Evolutionary conservation across 495 filamentous ascomycete genomes (phyloP).

Genomic region (Penicillium taxi): DNA sequence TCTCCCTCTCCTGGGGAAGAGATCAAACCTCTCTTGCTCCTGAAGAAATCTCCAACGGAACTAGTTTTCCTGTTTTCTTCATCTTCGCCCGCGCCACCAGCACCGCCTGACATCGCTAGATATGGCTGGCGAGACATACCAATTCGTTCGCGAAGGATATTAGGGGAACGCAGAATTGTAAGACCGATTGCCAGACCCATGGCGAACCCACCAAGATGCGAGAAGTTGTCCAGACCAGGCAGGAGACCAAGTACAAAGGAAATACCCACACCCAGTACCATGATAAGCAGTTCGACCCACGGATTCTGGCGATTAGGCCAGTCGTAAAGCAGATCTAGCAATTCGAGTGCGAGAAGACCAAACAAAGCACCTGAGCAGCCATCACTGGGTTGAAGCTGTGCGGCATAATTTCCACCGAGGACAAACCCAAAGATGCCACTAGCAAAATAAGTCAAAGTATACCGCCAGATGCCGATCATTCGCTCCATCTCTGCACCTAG

Average conservation of each 20-base stretch:
- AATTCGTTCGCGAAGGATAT: slow-evolving; percentile 66
- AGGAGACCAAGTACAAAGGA: slow-evolving; percentile 89
- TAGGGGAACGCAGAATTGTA: slow-evolving; percentile 79
- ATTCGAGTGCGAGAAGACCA: slow-evolving; percentile 76
- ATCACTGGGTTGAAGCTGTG: slow-evolving; percentile 66
- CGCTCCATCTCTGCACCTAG: slow-evolving; percentile 87
- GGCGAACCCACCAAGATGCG: slow-evolving; percentile 91
- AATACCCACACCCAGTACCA: slow-evolving; percentile 74
- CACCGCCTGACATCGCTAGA: slow-evolving; percentile 47
- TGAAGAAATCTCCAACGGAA: slow-evolving; percentile 29
- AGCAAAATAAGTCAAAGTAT: slow-evolving; percentile 78
- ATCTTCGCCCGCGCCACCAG: slow-evolving; percentile 14
- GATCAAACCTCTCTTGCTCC: slow-evolving; percentile 26
- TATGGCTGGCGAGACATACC: slow-evolving; percentile 59
- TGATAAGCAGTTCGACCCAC: slow-evolving; percentile 71
- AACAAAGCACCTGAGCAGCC: slow-evolving; percentile 88
- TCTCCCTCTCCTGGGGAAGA: slow-evolving; percentile 11
- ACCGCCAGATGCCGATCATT: slow-evolving; percentile 76
- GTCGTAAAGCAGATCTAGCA: slow-evolving; percentile 87
- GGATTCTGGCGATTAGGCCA: slow-evolving; percentile 73
- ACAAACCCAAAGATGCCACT: slow-evolving; percentile 96
- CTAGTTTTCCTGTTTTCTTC: slow-evolving; percentile 22
- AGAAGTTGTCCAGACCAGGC: slow-evolving; percentile 93
- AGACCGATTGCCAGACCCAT: slow-evolving; percentile 86
- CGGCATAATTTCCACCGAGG: slow-evolving; percentile 87